Base-by-base conservation (phyloP, 2,329 filamentous ascomycete species). In the Fusarium anguioides region DNA sequence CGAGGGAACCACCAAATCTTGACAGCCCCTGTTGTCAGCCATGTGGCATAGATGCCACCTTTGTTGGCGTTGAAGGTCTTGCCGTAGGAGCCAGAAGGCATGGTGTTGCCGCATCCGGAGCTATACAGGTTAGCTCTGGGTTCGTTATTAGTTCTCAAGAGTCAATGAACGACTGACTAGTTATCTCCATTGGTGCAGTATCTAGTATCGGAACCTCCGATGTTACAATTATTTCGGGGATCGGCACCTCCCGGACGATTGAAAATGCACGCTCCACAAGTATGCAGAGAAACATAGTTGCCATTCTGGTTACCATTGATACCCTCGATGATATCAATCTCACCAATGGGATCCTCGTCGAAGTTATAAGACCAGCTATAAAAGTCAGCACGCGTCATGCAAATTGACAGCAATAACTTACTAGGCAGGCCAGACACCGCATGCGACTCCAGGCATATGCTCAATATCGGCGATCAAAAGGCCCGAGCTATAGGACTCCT, bases 1-100 rank as follows among this genome's bases (percentile, higher is more conserved):
- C 58, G 58, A 4, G 53, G 54, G 33, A 59, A 62, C 58, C 58
- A 62, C 33, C 46, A 62, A 20, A 62, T 59, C 58, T 62, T 62
- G 11, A 62, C 41, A 6, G 58, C 58, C 5, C 37, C 46, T 2
- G 15, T 59, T 12, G 58, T 62, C 29, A 62, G 21, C 58, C 58
- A 62, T 12, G 58, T 59, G 12, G 54, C 58, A 12, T 59, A 62
- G 8, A 59, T 17, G 5, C 58, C 58, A 2, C 58, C 58, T 21
- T 59, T 24, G 18, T 52, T 59, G 12, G 46, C n/a, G 10, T 62
- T 62, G 54, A 59, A 62, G 14, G 20, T 27, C 26, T 62, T 52
- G 47, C 58, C 58, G 10, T 62, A 62, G 8, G 58, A 59, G 9
- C 58, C 58, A 15, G 37, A 31, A 23, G 46, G 46, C 58, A 62